phyloP scores from a whole-genome alignment of 371 early-diverging fungal genomes.

The Circinella minor region DNA sequence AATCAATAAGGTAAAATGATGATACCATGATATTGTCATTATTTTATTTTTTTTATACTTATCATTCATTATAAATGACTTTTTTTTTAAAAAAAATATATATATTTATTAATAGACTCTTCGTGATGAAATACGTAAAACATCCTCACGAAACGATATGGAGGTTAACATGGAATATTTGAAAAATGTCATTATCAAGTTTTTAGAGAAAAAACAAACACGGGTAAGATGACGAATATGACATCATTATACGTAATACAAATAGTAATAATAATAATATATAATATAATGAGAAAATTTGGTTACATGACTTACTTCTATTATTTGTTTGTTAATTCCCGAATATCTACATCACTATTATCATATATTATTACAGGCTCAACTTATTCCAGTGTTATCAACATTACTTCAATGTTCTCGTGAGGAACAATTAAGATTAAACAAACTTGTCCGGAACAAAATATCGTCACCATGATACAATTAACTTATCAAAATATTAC shows the following conservation, averaged over 20 bases:
- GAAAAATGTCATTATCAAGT: conserved; percentile 79
- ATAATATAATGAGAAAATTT: too few species aligned
- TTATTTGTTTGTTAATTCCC: conserved; percentile 6
- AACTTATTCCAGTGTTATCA: conserved; percentile 39
- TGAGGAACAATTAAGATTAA: conserved; percentile 34
- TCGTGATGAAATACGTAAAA: conserved; percentile 64
- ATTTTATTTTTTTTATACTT: not conserved
- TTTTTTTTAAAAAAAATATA: too few species aligned
- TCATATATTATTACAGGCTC: conserved; percentile 18
- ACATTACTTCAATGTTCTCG: conserved; percentile 36
- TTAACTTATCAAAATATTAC: not conserved
- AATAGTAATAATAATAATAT: too few species aligned
- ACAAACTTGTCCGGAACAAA: conserved; percentile 28
- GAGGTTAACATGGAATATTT: conserved; percentile 78
- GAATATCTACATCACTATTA: too few species aligned
- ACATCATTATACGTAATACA: not conserved
- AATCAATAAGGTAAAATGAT: conserved; percentile 50
- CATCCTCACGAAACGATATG: conserved; percentile 35
- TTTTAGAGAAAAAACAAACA: conserved; percentile 78
- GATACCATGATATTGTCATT: too few species aligned
- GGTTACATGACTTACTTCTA: too few species aligned
- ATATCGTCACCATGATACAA: not conserved
- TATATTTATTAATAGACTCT: conserved; percentile 47
- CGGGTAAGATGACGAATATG: conserved; percentile 45
- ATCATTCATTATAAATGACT: not conserved